Conservation (phyloP, 2,329 filamentous ascomycete species). For the Apiospora kogelbergensis region DNA sequence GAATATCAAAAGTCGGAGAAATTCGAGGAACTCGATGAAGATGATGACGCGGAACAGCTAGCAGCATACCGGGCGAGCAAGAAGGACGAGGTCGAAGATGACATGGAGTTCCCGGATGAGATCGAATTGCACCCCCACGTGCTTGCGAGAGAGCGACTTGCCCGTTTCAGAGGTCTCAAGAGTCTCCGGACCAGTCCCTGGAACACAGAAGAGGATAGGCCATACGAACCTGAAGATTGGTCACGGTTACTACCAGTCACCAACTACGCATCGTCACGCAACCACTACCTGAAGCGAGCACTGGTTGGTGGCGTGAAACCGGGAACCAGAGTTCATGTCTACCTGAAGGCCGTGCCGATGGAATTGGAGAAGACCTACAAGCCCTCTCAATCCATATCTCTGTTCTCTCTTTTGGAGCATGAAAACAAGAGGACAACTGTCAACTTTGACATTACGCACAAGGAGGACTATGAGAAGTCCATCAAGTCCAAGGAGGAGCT, state of each 20-base stretch:
- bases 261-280: conserved; percentile 86
- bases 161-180: conserved; percentile 88
- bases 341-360: conserved; percentile 58
- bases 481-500: conserved; percentile 92
- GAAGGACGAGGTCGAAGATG: conserved; percentile 79
- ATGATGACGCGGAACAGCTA: conserved; percentile 73
- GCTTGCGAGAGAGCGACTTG: conserved; percentile 79
- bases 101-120: conserved; percentile 95
- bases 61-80: conserved; percentile 78
- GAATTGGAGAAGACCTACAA: conserved; percentile 47
- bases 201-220: conserved; percentile 84
- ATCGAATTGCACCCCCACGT: conserved; percentile 91
- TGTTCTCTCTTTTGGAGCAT: conserved; percentile 88
- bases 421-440: conserved; percentile 91
- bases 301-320: conserved; percentile 83
- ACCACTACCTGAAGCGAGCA: conserved; percentile 75
- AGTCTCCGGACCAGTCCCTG: conserved; percentile 84
- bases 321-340: conserved; percentile 79
- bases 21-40: conserved; percentile 84
- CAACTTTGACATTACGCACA: conserved; percentile 87
- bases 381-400: conserved; percentile 61
- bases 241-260: conserved; percentile 78
- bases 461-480: conserved; percentile 70
- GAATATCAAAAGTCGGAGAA: conserved; percentile 94
- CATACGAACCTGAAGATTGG: conserved; percentile 90